Evolutionary conservation across 305 asterid species (phyloP).

Genomic region (Fraxinus paxiana): DNA sequence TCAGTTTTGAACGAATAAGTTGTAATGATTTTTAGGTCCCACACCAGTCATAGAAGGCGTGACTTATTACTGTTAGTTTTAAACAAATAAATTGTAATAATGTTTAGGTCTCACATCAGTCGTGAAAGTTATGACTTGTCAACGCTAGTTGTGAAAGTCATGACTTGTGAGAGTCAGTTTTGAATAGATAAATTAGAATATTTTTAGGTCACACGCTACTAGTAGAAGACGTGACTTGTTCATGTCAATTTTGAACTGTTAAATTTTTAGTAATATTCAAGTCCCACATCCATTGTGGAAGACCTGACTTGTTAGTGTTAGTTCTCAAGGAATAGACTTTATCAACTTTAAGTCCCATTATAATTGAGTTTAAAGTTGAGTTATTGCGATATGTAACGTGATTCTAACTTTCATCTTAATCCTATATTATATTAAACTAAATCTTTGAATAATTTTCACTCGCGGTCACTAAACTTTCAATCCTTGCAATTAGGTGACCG

Average conservation of each 20-base stretch:
- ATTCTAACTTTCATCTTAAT: not conserved
- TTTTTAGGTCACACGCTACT: not conserved
- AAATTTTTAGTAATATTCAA: too few relatives aligned
- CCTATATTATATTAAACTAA: not conserved
- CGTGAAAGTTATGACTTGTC: not conserved
- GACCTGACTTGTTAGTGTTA: not conserved
- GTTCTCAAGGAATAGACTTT: not conserved
- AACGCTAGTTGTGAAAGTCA: not conserved
- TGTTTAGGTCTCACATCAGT: not conserved
- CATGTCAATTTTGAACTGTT: not conserved
- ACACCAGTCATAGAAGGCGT: not conserved
- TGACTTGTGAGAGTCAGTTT: not conserved
- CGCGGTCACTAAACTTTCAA: not conserved
- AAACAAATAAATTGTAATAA: not conserved
- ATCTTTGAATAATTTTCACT: not conserved
- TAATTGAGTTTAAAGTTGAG: not conserved
- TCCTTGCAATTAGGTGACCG: not conserved
- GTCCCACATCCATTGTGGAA: not conserved
- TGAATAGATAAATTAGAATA: not conserved
- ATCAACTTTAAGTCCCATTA: not conserved
- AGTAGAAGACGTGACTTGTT: not conserved
- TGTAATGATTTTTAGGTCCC: not conserved
- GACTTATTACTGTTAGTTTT: not conserved
- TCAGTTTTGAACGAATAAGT: not conserved
- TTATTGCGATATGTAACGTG: not conserved